phyloP scores from a whole-genome alignment of 345 rosid genomes.

The Crucihimalaya himalaica region DNA sequence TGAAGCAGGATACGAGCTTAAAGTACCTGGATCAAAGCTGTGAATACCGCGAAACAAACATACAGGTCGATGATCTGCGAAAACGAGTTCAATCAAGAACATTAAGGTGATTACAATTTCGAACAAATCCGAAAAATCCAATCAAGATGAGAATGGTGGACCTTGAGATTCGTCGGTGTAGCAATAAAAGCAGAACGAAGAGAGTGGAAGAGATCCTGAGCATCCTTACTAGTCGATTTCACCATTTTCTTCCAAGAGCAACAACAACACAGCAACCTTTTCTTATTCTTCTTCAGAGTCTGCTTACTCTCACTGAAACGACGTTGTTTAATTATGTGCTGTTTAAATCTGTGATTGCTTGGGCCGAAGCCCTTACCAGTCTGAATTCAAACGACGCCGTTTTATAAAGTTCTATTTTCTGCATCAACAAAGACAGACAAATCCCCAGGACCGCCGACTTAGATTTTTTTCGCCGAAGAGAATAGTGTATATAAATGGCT shows the following conservation, averaged over 20 bases:
- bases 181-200: conserved; percentile 66
- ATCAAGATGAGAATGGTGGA: conserved; percentile 15
- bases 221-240: conserved; percentile 56
- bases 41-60: conserved; percentile 63
- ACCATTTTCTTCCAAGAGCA: conserved; percentile 43
- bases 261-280: background rate
- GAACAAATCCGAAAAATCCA: background rate
- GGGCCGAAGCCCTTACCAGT: background rate
- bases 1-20: background rate
- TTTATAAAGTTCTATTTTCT: background rate
- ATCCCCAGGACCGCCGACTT: conserved; percentile 30
- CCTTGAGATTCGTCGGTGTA: conserved; percentile 67
- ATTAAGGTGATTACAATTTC: background rate
- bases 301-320: background rate
- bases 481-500: background rate
- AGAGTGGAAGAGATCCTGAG: conserved; percentile 61
- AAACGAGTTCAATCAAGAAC: background rate
- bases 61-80: conserved; percentile 78
- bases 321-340: background rate
- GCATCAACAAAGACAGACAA: background rate
- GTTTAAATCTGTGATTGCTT: background rate
- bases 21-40: conserved; percentile 77
- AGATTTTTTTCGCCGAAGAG: conserved; percentile 17
- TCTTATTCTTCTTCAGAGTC: background rate
- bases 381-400: background rate